These are phyloP conservation scores for Trypanosoma brucei DNA, from an alignment of 208 protist species.

Conservation along the genomic window DNA sequence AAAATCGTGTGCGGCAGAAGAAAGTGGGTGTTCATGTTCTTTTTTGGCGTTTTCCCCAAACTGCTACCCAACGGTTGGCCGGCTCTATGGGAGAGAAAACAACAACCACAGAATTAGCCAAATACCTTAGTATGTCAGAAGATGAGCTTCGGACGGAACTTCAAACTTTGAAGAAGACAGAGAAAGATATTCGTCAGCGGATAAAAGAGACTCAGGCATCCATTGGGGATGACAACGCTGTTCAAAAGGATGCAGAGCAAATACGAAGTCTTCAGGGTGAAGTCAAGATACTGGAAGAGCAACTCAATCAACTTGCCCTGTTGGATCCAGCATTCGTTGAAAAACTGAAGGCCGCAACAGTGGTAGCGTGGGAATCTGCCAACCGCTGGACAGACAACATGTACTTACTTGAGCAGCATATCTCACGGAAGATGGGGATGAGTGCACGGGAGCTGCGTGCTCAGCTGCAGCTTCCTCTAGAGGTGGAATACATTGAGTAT, in stretches of 20 bases:
- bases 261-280: conserved; percentile 17
- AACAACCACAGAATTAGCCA: conserved; percentile 1
- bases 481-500: conserved; percentile 47
- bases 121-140: conserved; percentile 17
- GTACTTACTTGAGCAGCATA: conserved; percentile 53
- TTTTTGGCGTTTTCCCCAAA: conserved; percentile 76
- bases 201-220: conserved; percentile 9
- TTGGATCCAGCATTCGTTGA: conserved; percentile 30
- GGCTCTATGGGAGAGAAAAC: conserved; percentile 2
- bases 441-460: conserved; percentile 34
- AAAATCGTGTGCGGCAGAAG: conserved; percentile 59
- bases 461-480: conserved; percentile 36
- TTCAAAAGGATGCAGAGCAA: conserved; percentile 11
- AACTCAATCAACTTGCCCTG: conserved; percentile 20
- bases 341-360: conserved; percentile 23
- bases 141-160: conserved; percentile 11
- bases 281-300: conserved; percentile 2
- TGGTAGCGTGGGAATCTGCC: conserved; percentile 38
- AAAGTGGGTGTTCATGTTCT: conserved; percentile 72
- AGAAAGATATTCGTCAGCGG: conserved; percentile 4
- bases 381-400: conserved; percentile 87
- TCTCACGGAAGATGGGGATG: conserved; percentile 29
- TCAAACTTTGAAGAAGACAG: conserved; percentile 4
- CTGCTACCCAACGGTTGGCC: conserved; percentile 26
- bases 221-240: conserved; percentile 20